phyloP scores from a whole-genome alignment of 306 rosid species.

The Castanospermum australe region DNA sequence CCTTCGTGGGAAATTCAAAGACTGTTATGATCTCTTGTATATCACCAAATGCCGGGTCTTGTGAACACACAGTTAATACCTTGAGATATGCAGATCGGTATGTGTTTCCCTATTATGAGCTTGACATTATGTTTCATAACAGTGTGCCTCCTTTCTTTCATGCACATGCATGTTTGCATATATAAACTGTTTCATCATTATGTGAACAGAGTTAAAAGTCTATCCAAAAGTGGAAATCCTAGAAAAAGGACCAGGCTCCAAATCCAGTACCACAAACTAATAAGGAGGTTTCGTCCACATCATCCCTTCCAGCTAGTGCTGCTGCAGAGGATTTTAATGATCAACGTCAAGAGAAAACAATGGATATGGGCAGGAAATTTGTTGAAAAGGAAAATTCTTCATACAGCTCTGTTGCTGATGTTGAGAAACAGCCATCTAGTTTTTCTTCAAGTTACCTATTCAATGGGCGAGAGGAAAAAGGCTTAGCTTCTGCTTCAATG shows the following conservation, averaged over 20 bases:
- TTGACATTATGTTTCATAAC: constrained; percentile 11
- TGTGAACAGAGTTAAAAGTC: constrained; percentile 87
- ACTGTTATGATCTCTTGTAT: constrained; percentile 99
- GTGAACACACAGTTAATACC: constrained; percentile 95
- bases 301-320: constrained; percentile 48
- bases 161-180: background rate
- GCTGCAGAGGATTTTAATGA: constrained; percentile 60
- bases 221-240: constrained; percentile 88
- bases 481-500: constrained; percentile 43
- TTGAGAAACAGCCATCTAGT: constrained; percentile 55
- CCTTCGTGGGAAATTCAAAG: constrained; percentile 94
- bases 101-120: constrained; percentile 13
- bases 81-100: constrained; percentile 98
- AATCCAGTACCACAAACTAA: constrained; percentile 51
- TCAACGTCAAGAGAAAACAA: constrained; percentile 72
- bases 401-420: constrained; percentile 51
- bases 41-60: constrained; percentile 98
- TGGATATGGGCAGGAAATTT: constrained; percentile 62
- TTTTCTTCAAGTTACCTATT: constrained; percentile 48
- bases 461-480: constrained; percentile 73
- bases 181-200: constrained; percentile 28
- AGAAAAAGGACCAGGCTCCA: constrained; percentile 73
- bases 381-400: constrained; percentile 65
- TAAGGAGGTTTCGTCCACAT: constrained; percentile 63
- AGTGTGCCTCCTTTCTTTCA: background rate